phyloP scores from a whole-genome alignment of 2,329 filamentous ascomycete genomes.

The Xylariaceae sp. region DNA sequence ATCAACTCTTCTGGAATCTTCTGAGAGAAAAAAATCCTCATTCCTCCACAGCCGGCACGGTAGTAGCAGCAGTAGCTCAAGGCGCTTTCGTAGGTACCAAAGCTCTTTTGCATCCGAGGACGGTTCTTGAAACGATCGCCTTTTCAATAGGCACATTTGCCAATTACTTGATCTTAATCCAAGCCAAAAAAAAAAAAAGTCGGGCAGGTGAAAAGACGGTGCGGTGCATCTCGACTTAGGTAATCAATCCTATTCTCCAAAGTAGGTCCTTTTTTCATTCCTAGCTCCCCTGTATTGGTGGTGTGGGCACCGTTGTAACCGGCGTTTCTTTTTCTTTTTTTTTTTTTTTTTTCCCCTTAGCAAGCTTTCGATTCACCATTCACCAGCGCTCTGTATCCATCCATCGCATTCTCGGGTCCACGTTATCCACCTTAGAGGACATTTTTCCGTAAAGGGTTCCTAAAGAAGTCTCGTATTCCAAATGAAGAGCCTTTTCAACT shows the following conservation, averaged over 20 bases:
- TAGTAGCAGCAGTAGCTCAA: not conserved
- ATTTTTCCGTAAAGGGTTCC: conserved; percentile 2
- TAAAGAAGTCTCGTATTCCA: conserved; percentile 22
- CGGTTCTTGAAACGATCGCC: conserved; percentile 3
- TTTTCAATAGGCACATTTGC: not conserved
- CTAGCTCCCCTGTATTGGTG: conserved; percentile 8
- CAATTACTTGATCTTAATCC: not conserved
- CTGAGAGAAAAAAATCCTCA: not conserved
- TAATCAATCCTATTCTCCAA: conserved; percentile 8
- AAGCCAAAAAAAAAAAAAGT: not conserved
- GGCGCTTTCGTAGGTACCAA: conserved; percentile 9
- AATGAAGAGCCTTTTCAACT: conserved; percentile 34
- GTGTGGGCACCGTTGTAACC: conserved; percentile 18
- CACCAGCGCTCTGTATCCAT: conserved; percentile 6
- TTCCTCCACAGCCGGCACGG: not conserved
- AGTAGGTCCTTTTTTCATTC: not conserved
- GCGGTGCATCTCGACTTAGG: conserved; percentile 12
- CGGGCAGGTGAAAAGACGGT: conserved; percentile 1
- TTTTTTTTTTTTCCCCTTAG: conserved; percentile 8
- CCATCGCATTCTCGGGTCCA: not conserved
- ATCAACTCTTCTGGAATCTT: conserved; percentile 6
- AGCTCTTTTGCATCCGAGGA: conserved; percentile 5
- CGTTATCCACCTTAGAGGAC: conserved; percentile 6
- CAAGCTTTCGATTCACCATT: conserved; percentile 1
- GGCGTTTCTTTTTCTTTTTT: conserved; percentile 1